Percentiles rank a stretch among this genome's conserved stretches.
These are phyloP conservation scores for Rhizophora apiculata DNA, from an alignment of 345 rosid species.

Conservation along the genomic window DNA sequence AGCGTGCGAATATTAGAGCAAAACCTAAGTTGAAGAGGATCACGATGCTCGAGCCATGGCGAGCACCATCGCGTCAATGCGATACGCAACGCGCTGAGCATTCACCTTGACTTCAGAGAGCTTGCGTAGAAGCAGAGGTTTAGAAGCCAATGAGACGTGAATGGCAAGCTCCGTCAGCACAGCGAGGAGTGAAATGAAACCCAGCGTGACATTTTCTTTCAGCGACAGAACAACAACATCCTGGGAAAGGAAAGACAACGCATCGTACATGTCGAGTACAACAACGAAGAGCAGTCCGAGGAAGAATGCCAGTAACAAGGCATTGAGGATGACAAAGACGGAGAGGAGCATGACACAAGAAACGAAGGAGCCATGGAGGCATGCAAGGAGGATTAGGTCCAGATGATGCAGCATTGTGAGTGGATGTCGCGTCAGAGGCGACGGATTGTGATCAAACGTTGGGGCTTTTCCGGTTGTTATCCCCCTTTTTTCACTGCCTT, in stretches of 20 bases:
- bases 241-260: background rate
- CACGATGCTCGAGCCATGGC: no score
- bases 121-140: conserved; percentile 8
- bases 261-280: conserved; percentile 22
- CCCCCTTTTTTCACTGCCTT: no score
- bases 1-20: background rate
- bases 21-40: background rate
- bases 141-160: background rate
- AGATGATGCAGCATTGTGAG: conserved; percentile 33
- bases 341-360: conserved; percentile 20
- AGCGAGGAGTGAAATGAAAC: conserved; percentile 29
- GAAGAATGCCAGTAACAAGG: conserved; percentile 26
- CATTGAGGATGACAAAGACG: conserved; percentile 12
- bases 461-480: no score
- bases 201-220: conserved; percentile 29
- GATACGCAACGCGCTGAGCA: background rate
- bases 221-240: background rate
- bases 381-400: conserved; percentile 34
- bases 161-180: conserved; percentile 6
- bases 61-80: no score
- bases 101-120: conserved; percentile 12
- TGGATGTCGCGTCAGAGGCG: background rate
- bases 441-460: no score
- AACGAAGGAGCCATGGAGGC: conserved; percentile 33
- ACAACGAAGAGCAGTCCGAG: conserved; percentile 24